These are phyloP conservation scores for Colletotrichum cereale DNA, from an alignment of 2,329 filamentous ascomycete genomes.

Conservation along the genomic window DNA sequence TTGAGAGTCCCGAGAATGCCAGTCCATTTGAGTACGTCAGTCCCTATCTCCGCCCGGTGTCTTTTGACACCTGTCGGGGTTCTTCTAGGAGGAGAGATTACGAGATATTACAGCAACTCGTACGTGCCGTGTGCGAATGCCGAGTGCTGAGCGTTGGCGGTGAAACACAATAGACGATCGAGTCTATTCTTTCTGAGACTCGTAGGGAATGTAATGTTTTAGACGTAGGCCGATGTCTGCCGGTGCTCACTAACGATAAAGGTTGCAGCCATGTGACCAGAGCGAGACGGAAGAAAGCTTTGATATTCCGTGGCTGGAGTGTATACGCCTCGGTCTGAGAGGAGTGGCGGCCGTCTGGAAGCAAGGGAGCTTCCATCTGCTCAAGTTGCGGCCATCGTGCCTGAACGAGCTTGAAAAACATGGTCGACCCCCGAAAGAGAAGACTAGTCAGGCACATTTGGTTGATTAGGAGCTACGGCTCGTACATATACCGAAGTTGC, in stretches of 20 bases:
- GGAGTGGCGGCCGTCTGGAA: constrained; percentile 51
- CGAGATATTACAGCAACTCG: neutral
- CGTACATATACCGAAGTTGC: constrained; percentile 44
- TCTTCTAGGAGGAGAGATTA: neutral
- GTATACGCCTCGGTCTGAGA: constrained; percentile 50
- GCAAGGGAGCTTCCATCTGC: constrained; percentile 46
- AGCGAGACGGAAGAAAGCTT: too few species aligned
- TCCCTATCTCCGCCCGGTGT: neutral
- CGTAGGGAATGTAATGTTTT: neutral
- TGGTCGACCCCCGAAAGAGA: constrained; percentile 39
- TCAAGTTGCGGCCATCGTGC: constrained; percentile 44
- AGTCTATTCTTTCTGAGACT: neutral
- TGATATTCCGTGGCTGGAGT: constrained; percentile 45
- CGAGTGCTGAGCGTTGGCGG: neutral
- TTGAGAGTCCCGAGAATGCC: neutral
- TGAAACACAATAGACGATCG: neutral
- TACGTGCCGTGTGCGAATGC: neutral
- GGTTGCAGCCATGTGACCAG: neutral
- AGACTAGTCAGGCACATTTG: constrained; percentile 47
- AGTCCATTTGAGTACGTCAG: constrained; percentile 2
- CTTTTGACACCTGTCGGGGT: neutral
- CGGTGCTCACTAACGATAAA: neutral
- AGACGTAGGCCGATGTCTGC: neutral
- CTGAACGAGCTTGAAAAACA: constrained; percentile 43
- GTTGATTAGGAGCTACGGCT: constrained; percentile 48